phyloP scores from a whole-genome alignment of 2,329 filamentous ascomycete genomes.

The Colletotrichum lini region DNA sequence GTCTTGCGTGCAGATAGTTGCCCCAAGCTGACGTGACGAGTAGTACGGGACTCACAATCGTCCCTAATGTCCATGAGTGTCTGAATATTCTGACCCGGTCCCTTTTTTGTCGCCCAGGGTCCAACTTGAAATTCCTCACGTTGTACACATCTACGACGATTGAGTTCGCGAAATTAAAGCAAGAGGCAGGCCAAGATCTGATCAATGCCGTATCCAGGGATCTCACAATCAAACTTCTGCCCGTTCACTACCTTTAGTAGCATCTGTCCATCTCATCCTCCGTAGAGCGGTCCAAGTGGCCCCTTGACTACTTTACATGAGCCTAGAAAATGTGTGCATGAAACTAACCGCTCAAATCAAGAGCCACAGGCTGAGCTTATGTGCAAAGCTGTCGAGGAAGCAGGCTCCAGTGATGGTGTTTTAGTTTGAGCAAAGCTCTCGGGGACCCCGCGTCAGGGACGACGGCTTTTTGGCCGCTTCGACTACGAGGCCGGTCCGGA shows the following conservation, averaged over 20 bases:
- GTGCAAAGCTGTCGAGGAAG: no score
- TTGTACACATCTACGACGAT: slow-evolving; percentile 24
- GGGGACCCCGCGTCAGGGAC: no score
- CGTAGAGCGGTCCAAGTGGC: slow-evolving; percentile 40
- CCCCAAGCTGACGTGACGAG: slow-evolving; percentile 45
- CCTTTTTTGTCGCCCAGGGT: slow-evolving; percentile 44
- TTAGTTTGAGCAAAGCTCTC: no score
- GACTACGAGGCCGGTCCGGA: no score
- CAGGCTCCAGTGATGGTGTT: no score
- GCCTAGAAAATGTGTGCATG: slow-evolving; percentile 43
- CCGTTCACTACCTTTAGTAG: slow-evolving; percentile 42
- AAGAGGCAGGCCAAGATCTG: neutral
- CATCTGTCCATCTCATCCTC: slow-evolving; percentile 44
- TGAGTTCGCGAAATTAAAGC: neutral
- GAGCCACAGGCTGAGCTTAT: slow-evolving; percentile 41
- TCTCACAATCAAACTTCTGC: slow-evolving; percentile 43
- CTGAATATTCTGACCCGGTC: slow-evolving; percentile 38
- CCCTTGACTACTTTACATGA: slow-evolving; percentile 45
- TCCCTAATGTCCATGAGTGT: slow-evolving; percentile 37
- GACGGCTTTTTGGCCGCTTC: no score
- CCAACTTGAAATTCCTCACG: slow-evolving; percentile 46
- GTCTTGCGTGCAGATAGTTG: slow-evolving; percentile 41
- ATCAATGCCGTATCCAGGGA: slow-evolving; percentile 10
- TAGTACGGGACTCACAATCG: slow-evolving; percentile 25
- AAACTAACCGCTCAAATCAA: slow-evolving; percentile 42